These are phyloP conservation scores for Pseudophaeomoniella oleicola DNA, from an alignment of 2,329 filamentous ascomycete genomes.

Conservation along the genomic window DNA sequence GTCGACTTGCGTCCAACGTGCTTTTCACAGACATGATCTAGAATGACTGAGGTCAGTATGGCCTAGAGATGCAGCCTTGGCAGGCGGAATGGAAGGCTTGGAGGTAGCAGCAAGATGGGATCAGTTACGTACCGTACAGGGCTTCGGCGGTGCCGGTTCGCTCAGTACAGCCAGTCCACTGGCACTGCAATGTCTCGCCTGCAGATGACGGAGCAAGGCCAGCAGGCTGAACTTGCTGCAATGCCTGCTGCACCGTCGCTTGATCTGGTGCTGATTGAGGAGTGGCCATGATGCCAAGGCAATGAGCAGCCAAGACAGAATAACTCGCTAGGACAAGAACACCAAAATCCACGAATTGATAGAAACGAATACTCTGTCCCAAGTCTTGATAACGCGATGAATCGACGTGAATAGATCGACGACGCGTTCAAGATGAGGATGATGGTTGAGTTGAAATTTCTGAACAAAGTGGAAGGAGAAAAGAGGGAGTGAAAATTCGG, in stretches of 20 bases:
- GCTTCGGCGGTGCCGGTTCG: slow-evolving; percentile 42
- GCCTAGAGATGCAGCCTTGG: too few species aligned
- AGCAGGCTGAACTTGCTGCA: slow-evolving; percentile 8
- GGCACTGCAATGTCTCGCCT: slow-evolving; percentile 33
- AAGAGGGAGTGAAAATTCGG: slow-evolving; percentile 2
- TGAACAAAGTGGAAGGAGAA: slow-evolving; percentile 5
- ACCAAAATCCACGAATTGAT: neutral
- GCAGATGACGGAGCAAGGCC: slow-evolving; percentile 6
- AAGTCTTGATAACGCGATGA: neutral
- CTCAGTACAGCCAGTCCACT: slow-evolving; percentile 50
- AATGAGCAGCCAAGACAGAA: neutral
- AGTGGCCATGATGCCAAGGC: slow-evolving; percentile 1
- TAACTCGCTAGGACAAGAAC: neutral
- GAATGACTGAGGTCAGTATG: too few species aligned
- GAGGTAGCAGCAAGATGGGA: too few species aligned
- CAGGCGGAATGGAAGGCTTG: slow-evolving; percentile 5
- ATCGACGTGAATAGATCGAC: slow-evolving; percentile 1
- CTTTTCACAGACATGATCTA: slow-evolving; percentile 94
- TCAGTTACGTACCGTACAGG: slow-evolving; percentile 42
- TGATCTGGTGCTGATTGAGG: slow-evolving; percentile 7
- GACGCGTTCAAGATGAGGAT: slow-evolving; percentile 1
- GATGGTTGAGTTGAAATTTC: slow-evolving; percentile 1
- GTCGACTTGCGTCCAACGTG: slow-evolving; percentile 98
- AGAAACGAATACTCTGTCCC: too few species aligned
- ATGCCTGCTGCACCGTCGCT: slow-evolving; percentile 7